A percentile compares a stretch with the other conserved stretches of the same genome.
Conservation (phyloP, 108 stramenopile genomes). For the Mediolabrus comicus region DNA sequence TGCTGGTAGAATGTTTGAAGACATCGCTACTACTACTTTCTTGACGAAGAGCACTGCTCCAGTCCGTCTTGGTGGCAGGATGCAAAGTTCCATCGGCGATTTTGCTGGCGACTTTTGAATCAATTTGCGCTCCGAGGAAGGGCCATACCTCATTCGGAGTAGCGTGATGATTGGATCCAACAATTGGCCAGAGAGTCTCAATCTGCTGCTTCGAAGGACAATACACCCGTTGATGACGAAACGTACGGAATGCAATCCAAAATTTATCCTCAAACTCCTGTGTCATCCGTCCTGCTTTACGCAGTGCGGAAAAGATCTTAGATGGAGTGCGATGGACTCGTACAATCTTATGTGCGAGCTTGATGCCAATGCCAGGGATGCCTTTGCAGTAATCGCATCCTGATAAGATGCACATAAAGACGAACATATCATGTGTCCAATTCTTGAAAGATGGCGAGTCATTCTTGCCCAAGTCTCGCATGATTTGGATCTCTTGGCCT, state of each 20-base stretch:
- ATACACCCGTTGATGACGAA: slow-evolving; percentile 81
- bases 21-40: background rate
- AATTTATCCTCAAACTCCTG: slow-evolving; percentile 61
- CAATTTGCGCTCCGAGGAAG: slow-evolving; percentile 43
- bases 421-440: slow-evolving; percentile 85
- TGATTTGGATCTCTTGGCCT: slow-evolving; percentile 68
- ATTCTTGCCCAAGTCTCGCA: slow-evolving; percentile 52
- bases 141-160: slow-evolving; percentile 32
- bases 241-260: slow-evolving; percentile 68
- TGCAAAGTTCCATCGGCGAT: slow-evolving; percentile 48
- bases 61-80: slow-evolving; percentile 44
- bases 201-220: slow-evolving; percentile 35
- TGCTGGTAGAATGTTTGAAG: background rate
- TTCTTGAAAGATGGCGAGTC: slow-evolving; percentile 47
- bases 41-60: slow-evolving; percentile 9
- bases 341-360: slow-evolving; percentile 76
- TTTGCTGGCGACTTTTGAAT: slow-evolving; percentile 19
- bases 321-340: slow-evolving; percentile 52
- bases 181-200: slow-evolving; percentile 45
- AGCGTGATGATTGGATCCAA: slow-evolving; percentile 14
- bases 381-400: slow-evolving; percentile 83
- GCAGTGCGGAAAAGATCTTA: slow-evolving; percentile 58
- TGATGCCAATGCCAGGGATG: slow-evolving; percentile 71
- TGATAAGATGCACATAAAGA: slow-evolving; percentile 77
- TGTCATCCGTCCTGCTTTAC: slow-evolving; percentile 48